These are phyloP conservation scores for Spathaspora sp. DNA, from an alignment of 805 yeast species.

Conservation along the genomic window DNA sequence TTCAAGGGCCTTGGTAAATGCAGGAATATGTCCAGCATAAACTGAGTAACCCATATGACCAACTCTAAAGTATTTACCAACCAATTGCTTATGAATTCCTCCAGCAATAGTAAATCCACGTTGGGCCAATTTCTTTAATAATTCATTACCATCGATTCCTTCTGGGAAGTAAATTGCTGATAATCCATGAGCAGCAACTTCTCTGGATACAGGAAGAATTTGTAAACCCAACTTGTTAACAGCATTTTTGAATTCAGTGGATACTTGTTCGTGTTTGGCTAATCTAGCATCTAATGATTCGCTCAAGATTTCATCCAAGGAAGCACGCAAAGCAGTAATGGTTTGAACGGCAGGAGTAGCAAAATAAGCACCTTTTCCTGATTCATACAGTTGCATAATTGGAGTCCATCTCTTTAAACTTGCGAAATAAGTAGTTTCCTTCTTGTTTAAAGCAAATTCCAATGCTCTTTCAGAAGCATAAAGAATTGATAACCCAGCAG, in stretches of 20 bases:
- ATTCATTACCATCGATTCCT: conserved; percentile 63
- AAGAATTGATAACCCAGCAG: conserved; percentile 84
- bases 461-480: conserved; percentile 76
- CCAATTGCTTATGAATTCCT: conserved; percentile 81
- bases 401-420: conserved; percentile 85
- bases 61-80: conserved; percentile 80
- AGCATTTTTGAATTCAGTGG: conserved; percentile 61
- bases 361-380: conserved; percentile 76
- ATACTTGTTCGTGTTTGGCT: conserved; percentile 56
- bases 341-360: conserved; percentile 97
- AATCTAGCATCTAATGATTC: conserved; percentile 56
- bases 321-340: conserved; percentile 72
- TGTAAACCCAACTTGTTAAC: conserved; percentile 60
- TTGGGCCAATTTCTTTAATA: conserved; percentile 52
- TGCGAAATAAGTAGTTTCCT: conserved; percentile 56
- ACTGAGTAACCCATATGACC: conserved; percentile 93
- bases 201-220: conserved; percentile 57
- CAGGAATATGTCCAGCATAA: conserved; percentile 39
- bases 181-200: conserved; percentile 80
- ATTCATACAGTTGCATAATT: conserved; percentile 80
- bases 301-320: conserved; percentile 68
- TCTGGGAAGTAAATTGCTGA: conserved; percentile 84
- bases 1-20: conserved; percentile 29
- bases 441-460: conserved; percentile 48
- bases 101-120: conserved; percentile 81